A percentile compares a stretch with the other conserved stretches of the same genome.
These are phyloP conservation scores for Hypoxylon lenormandii DNA, from an alignment of 495 filamentous ascomycete species.

Conservation along the genomic window DNA sequence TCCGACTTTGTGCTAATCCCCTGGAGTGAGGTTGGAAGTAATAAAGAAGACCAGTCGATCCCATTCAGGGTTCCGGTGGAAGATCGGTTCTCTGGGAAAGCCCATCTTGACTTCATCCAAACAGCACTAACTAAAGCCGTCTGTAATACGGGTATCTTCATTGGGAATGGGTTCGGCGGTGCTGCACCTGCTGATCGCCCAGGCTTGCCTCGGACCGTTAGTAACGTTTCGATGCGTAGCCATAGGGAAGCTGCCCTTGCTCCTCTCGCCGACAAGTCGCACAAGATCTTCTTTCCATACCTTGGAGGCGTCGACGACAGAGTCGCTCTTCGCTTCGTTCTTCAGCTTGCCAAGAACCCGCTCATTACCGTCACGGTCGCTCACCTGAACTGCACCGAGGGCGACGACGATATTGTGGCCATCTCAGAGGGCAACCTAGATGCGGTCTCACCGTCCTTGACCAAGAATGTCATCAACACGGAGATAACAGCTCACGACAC, in stretches of 20 bases:
- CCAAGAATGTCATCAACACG: constrained; percentile 46
- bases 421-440: constrained; percentile 47
- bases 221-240: constrained; percentile 69
- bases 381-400: constrained; percentile 58
- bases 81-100: constrained; percentile 63
- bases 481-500: constrained; percentile 65
- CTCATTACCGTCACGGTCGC: constrained; percentile 80
- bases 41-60: constrained; percentile 70
- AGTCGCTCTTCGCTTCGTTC: constrained; percentile 80
- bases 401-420: constrained; percentile 49
- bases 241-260: constrained; percentile 58
- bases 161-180: constrained; percentile 78
- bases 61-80: constrained; percentile 52
- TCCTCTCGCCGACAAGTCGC: constrained; percentile 72
- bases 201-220: constrained; percentile 62
- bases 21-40: constrained; percentile 86
- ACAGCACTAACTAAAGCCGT: constrained; percentile 68
- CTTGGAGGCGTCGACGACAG: constrained; percentile 87
- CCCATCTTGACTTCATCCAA: constrained; percentile 76
- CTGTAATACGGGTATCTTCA: constrained; percentile 82
- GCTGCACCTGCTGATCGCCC: constrained; percentile 53
- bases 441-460: constrained; percentile 40
- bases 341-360: constrained; percentile 81
- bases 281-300: constrained; percentile 89
- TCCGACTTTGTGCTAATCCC: constrained; percentile 89